phyloP scores from a whole-genome alignment of 2,329 filamentous ascomycete species.

The Alternaria burnsii region DNA sequence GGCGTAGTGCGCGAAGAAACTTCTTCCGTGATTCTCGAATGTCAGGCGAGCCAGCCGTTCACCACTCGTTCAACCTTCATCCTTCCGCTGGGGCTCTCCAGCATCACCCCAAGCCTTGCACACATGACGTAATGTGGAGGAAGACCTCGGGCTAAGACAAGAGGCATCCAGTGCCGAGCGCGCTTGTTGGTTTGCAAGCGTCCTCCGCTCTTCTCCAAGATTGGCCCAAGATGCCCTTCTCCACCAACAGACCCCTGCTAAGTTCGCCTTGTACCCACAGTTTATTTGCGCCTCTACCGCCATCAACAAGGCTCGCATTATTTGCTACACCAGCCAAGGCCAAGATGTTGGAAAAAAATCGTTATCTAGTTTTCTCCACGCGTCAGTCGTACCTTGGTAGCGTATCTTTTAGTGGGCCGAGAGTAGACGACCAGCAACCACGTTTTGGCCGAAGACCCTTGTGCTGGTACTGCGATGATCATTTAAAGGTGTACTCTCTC shows the following conservation, averaged over 20 bases:
- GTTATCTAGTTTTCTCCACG: slow-evolving; percentile 42
- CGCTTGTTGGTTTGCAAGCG: slow-evolving; percentile 36
- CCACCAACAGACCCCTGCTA: slow-evolving; percentile 38
- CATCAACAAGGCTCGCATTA: slow-evolving; percentile 29
- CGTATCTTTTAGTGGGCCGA: slow-evolving; percentile 34
- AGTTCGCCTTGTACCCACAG: slow-evolving; percentile 37
- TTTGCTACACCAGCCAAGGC: slow-evolving; percentile 41
- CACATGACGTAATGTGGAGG: slow-evolving; percentile 34
- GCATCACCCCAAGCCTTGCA: slow-evolving; percentile 11
- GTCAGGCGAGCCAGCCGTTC: slow-evolving; percentile 4
- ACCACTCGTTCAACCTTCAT: neutral
- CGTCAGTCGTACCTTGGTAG: slow-evolving; percentile 31
- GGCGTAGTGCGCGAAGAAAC: slow-evolving; percentile 3
- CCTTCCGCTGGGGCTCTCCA: neutral
- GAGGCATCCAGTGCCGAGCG: slow-evolving; percentile 32
- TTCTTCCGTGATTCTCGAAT: neutral
- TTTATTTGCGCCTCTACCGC: slow-evolving; percentile 38
- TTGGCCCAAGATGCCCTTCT: slow-evolving; percentile 31
- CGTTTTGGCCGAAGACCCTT: slow-evolving; percentile 26
- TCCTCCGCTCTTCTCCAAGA: slow-evolving; percentile 32
- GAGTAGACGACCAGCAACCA: slow-evolving; percentile 18
- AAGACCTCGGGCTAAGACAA: slow-evolving; percentile 27
- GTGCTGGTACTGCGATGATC: slow-evolving; percentile 26
- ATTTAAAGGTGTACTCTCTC: slow-evolving; percentile 37
- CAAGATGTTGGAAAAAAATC: slow-evolving; percentile 35